A percentile compares a stretch with the other conserved stretches of the same genome.
These are phyloP conservation scores for Phialophora chinensis DNA, from an alignment of 2,329 filamentous ascomycete species.

Conservation along the genomic window DNA sequence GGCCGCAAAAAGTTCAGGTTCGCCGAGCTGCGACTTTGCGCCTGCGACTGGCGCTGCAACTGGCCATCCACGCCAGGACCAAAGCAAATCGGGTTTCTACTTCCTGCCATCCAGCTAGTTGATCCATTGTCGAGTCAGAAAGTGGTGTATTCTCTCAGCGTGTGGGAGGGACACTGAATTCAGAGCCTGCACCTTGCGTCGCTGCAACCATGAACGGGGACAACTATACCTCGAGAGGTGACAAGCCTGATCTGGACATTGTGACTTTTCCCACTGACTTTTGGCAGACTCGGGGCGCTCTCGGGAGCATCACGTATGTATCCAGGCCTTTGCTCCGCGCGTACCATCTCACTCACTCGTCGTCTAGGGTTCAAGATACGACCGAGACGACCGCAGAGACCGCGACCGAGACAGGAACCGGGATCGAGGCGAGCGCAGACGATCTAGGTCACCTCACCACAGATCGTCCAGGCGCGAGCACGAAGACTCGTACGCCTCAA, in stretches of 20 bases:
- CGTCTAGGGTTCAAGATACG: slow-evolving; percentile 54
- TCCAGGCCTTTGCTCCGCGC: not conserved
- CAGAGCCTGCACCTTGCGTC: slow-evolving; percentile 2
- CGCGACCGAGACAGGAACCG: slow-evolving; percentile 51
- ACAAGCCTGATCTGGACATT: slow-evolving; percentile 38
- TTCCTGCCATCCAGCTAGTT: not conserved
- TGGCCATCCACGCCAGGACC: not conserved
- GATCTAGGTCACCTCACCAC: slow-evolving; percentile 85
- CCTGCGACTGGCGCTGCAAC: not conserved
- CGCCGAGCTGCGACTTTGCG: not conserved
- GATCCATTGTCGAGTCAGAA: not conserved
- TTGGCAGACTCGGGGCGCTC: slow-evolving; percentile 58
- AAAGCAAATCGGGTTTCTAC: not conserved
- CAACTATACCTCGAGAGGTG: slow-evolving; percentile 79
- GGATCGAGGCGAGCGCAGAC: slow-evolving; percentile 62
- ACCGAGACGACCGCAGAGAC: slow-evolving; percentile 52
- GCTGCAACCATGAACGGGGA: slow-evolving; percentile 77
- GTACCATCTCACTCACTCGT: slow-evolving; percentile 36
- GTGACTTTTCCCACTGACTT: slow-evolving; percentile 43
- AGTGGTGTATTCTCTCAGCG: not conserved
- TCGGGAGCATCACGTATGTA: slow-evolving; percentile 59
- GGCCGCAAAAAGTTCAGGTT: slow-evolving; percentile 3
- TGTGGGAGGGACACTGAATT: not conserved
- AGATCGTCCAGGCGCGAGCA: slow-evolving; percentile 72
- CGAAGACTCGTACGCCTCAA: slow-evolving; percentile 89